Evolutionary conservation across 2,329 filamentous ascomycete genomes (phyloP).

Genomic region (Metarhizium guizhouense): DNA sequence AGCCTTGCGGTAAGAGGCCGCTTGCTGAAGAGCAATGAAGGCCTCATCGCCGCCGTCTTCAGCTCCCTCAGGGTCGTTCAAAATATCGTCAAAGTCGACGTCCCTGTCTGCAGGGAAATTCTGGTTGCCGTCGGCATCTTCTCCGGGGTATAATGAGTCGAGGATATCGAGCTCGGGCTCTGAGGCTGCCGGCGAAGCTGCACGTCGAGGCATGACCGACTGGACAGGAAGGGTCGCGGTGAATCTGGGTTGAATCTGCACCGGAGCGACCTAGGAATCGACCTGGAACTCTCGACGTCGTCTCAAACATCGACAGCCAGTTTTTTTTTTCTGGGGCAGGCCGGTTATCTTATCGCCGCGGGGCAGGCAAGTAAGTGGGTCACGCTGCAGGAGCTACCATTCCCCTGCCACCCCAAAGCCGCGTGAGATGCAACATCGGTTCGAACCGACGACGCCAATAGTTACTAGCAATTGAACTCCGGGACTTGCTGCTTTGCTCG

Average conservation of each 20-base stretch:
- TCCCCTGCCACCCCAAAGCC: too few species aligned
- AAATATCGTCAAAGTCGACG: slow-evolving; percentile 51
- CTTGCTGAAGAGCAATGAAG: slow-evolving; percentile 84
- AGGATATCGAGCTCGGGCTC: slow-evolving; percentile 91
- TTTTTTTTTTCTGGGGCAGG: slow-evolving; percentile 21
- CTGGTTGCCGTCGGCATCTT: slow-evolving; percentile 38
- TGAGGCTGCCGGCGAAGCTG: slow-evolving; percentile 71
- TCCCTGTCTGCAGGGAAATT: slow-evolving; percentile 30
- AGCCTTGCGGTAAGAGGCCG: slow-evolving; percentile 78
- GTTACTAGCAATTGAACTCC: background rate
- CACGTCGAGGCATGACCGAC: slow-evolving; percentile 57
- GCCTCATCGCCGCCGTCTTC: slow-evolving; percentile 66
- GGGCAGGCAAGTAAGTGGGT: slow-evolving; percentile 12
- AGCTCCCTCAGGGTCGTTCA: slow-evolving; percentile 39
- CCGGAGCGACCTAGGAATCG: background rate
- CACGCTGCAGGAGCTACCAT: slow-evolving; percentile 1
- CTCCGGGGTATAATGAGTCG: slow-evolving; percentile 60
- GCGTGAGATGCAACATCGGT: background rate
- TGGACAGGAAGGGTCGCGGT: background rate
- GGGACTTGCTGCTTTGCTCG: background rate
- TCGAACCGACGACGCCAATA: background rate
- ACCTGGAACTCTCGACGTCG: background rate
- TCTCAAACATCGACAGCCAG: background rate
- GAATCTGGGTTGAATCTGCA: background rate
- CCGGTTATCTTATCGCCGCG: slow-evolving; percentile 30